phyloP scores from a whole-genome alignment of 2,329 filamentous ascomycete genomes.

The Penicillium sp. region DNA sequence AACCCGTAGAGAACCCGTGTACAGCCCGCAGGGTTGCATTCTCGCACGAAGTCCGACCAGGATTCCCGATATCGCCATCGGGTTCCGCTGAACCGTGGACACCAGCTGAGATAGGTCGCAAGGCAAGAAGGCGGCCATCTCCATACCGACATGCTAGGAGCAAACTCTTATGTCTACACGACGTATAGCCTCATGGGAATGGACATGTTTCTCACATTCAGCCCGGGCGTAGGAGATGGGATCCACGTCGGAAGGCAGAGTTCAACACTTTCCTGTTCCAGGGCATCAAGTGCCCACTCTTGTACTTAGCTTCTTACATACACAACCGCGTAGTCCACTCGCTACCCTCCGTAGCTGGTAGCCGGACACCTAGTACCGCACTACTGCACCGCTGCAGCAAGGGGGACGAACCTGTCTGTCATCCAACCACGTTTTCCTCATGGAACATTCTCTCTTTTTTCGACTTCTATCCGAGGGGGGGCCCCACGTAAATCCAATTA shows the following conservation, averaged over 20 bases:
- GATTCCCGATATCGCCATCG: not conserved
- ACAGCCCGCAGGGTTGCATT: slow-evolving; percentile 2
- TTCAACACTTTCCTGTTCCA: slow-evolving; percentile 1
- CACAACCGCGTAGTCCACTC: not conserved
- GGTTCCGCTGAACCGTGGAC: not conserved
- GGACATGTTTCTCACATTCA: slow-evolving; percentile 6
- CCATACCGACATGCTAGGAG: not conserved
- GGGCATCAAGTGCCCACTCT: not conserved
- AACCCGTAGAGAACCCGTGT: slow-evolving; percentile 1
- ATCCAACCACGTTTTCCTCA: slow-evolving; percentile 9
- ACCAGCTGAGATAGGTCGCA: not conserved
- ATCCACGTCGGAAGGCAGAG: not conserved
- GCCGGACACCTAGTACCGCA: not conserved
- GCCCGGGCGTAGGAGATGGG: not conserved
- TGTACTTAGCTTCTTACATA: not conserved
- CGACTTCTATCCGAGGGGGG: not conserved
- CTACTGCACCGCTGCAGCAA: not conserved
- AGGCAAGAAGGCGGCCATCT: not conserved
- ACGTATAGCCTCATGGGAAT: not conserved
- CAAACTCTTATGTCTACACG: not conserved
- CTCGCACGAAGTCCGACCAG: slow-evolving; percentile 4
- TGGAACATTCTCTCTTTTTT: slow-evolving; percentile 9
- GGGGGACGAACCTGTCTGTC: slow-evolving; percentile 4
- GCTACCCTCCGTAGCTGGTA: not conserved
- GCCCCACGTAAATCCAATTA: slow-evolving; percentile 4